These are phyloP conservation scores for Rhododendron simsii DNA, from an alignment of 148 eudicot genomes.

Conservation along the genomic window DNA sequence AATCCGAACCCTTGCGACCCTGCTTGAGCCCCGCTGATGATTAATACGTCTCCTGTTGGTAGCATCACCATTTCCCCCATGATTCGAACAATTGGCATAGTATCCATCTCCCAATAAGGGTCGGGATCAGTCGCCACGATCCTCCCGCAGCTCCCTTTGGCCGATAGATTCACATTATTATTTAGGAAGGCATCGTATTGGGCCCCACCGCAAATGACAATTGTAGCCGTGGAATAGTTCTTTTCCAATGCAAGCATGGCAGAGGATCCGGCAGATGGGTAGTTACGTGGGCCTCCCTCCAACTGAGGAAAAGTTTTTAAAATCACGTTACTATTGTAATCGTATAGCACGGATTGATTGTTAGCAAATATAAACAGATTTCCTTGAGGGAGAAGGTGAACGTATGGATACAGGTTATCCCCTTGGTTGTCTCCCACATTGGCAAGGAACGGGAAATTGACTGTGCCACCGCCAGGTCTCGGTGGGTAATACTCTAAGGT, in stretches of 20 bases:
- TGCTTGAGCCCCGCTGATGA: constrained; percentile 78
- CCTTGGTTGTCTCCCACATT: constrained; percentile 53
- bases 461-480: neutral
- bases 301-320: constrained; percentile 41
- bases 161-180: no score
- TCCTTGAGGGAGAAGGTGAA: constrained; percentile 71
- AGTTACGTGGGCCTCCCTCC: constrained; percentile 83
- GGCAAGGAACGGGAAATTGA: constrained; percentile 47
- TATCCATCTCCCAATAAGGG: constrained; percentile 81
- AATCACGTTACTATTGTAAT: constrained; percentile 29
- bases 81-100: constrained; percentile 69
- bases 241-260: neutral
- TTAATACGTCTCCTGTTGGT: constrained; percentile 68
- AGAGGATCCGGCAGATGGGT: neutral
- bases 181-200: neutral
- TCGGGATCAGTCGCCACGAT: constrained; percentile 35
- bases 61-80: constrained; percentile 96
- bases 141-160: no score
- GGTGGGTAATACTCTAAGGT: constrained; percentile 70
- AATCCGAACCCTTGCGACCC: constrained; percentile 66
- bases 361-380: constrained; percentile 73
- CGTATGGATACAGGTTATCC: constrained; percentile 81
- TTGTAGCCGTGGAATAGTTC: neutral
- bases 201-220: neutral
- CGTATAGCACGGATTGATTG: constrained; percentile 58